Evolutionary conservation across 768 basidiomycete species (phyloP), one percentile per base, ranked within the genome.

Genomic region (Phylloporus arenicola): DNA sequence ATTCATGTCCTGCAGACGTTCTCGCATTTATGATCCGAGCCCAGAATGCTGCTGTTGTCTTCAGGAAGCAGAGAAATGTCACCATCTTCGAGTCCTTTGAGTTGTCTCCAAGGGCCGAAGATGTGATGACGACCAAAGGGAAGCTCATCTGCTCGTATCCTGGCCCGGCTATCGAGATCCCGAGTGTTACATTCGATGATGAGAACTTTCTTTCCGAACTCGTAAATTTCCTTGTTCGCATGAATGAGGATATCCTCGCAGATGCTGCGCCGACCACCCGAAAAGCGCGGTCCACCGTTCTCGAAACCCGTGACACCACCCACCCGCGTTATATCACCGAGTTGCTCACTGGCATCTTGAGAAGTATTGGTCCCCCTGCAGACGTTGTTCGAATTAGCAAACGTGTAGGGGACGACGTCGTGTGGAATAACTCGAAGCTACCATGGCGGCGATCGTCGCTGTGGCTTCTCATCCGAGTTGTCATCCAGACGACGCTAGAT

Each of bases 21-120:
- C 46, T 72, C 14, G 62, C 62, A 12, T 63, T 77, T 34, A 63
- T 67, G 8, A 65, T 80, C 22, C 63, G 64, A 8, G 67, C 68
- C 2, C 79, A 80, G 50, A 80, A 80, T 40, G 76, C 79, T 0
- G 75, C 64, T n/a, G 46, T 81, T 1, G 59, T 80, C 11, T 50
- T 75, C 12, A 64, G 69, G 40, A 61, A 59, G 44, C 29, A 51
- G 9, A 20, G 53, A 52, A 61, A 14, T 12, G 11, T n/a, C 20
- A 34, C 44, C 16, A n/a, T 45, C 14, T 45, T 45, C 16, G 44
- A 45, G 22, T 20, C 61, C 11, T 80, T 81, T 44, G 75, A 80
- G 51, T 69, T 70, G 4, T 73, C 74, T 6, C 70, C 75, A 0
- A 51, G 52, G 11, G 59, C 67, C 3, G 50, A 43, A 9, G 51